Percentiles rank a stretch among this genome's conserved stretches.
phyloP scores from a whole-genome alignment of 2,329 filamentous ascomycete species.

The Claviceps cyperi region DNA sequence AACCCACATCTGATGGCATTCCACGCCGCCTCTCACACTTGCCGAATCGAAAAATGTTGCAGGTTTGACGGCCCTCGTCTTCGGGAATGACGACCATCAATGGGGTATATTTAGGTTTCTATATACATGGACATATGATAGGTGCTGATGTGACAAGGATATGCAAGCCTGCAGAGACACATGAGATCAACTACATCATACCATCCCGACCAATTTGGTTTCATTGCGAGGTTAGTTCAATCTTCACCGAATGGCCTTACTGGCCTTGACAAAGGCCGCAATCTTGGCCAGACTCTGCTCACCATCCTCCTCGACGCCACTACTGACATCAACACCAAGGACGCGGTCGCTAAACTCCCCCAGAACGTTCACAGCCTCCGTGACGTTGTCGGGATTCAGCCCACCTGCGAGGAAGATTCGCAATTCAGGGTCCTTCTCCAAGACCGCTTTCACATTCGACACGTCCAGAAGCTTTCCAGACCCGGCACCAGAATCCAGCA shows the following conservation, averaged over 20 bases:
- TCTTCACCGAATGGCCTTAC: slow-evolving; percentile 42
- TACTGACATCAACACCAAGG: slow-evolving; percentile 82
- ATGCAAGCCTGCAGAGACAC: neutral
- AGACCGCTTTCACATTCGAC: slow-evolving; percentile 48
- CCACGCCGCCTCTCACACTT: neutral
- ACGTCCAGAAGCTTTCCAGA: slow-evolving; percentile 68
- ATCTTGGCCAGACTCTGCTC: slow-evolving; percentile 74
- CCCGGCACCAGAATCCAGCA: slow-evolving; percentile 78
- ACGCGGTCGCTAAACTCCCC: slow-evolving; percentile 48
- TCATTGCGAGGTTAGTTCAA: neutral
- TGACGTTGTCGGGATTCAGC: slow-evolving; percentile 65
- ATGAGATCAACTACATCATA: neutral
- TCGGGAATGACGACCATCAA: neutral
- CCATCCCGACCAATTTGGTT: neutral
- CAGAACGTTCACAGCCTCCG: slow-evolving; percentile 46
- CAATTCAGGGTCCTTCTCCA: slow-evolving; percentile 56
- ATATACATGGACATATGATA: neutral
- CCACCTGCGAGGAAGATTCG: slow-evolving; percentile 75
- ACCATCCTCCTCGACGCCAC: slow-evolving; percentile 76
- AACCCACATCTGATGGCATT: no score
- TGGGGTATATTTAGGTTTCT: no score
- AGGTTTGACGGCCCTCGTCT: neutral
- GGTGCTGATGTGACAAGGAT: neutral
- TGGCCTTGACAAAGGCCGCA: slow-evolving; percentile 59
- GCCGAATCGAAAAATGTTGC: neutral